phyloP scores from a whole-genome alignment of 345 rosid species.

The Leavenworthia alabamica region DNA sequence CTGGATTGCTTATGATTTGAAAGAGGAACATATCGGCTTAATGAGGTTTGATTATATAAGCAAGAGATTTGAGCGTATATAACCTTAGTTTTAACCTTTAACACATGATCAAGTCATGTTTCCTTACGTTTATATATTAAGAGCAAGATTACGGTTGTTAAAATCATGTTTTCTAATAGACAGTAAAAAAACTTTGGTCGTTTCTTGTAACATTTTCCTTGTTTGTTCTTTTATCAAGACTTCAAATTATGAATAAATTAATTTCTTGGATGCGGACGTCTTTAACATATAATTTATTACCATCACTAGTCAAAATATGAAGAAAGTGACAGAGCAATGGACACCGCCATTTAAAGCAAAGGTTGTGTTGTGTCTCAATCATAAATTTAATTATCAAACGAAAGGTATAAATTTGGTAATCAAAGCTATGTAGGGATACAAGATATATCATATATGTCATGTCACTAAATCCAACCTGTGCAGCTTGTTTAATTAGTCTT shows the following conservation, averaged over 20 bases:
- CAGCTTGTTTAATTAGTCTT: not conserved
- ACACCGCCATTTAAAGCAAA: constrained; percentile 27
- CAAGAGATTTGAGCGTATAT: not conserved
- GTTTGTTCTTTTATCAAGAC: constrained; percentile 8
- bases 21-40: not conserved
- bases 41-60: not conserved
- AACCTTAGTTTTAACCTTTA: too few relatives aligned
- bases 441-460: constrained; percentile 10
- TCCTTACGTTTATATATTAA: too few relatives aligned
- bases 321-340: constrained; percentile 11
- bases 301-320: not conserved
- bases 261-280: constrained; percentile 1
- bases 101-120: too few relatives aligned
- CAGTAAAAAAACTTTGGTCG: too few relatives aligned
- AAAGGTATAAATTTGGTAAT: constrained; percentile 1
- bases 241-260: not conserved
- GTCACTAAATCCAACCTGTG: constrained; percentile 19
- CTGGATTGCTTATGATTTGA: not conserved
- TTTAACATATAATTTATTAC: constrained; percentile 15
- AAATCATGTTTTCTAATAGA: too few relatives aligned
- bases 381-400: constrained; percentile 16
- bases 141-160: too few relatives aligned
- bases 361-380: constrained; percentile 22
- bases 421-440: constrained; percentile 19
- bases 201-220: not conserved